Evolutionary conservation across 2,329 filamentous ascomycete species (phyloP).

Genomic region (Penicillium sp.): DNA sequence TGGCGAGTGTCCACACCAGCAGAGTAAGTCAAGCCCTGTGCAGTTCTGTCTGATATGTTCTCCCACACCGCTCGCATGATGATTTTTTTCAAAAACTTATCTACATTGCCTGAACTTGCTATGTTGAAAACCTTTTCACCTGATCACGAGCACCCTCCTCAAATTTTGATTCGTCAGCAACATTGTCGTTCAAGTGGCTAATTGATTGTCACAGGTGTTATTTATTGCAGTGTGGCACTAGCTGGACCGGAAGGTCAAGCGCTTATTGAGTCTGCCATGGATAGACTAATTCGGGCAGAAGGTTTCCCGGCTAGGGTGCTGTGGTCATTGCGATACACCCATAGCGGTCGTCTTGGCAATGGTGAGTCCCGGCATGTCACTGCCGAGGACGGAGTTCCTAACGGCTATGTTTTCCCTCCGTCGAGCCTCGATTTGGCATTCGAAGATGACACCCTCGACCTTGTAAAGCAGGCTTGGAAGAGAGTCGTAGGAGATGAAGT

Average conservation of each 20-base stretch:
- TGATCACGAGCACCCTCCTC: slow-evolving; percentile 59
- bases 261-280: slow-evolving; percentile 40
- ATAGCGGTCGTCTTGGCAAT: slow-evolving; percentile 36
- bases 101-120: slow-evolving; percentile 98
- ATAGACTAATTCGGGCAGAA: slow-evolving; percentile 44
- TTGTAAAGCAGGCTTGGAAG: slow-evolving; percentile 70
- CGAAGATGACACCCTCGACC: slow-evolving; percentile 66
- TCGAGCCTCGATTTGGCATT: slow-evolving; percentile 68
- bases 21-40: slow-evolving; percentile 69
- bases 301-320: slow-evolving; percentile 43
- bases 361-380: slow-evolving; percentile 15
- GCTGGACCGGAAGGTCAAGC: slow-evolving; percentile 39
- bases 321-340: slow-evolving; percentile 57
- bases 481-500: slow-evolving; percentile 56
- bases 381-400: slow-evolving; percentile 36
- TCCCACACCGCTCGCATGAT: slow-evolving; percentile 65
- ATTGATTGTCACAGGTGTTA: slow-evolving; percentile 51
- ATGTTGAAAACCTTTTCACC: slow-evolving; percentile 85
- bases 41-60: slow-evolving; percentile 16
- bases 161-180: slow-evolving; percentile 21
- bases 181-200: slow-evolving; percentile 33
- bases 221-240: slow-evolving; percentile 55
- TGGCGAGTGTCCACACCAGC: slow-evolving; percentile 81
- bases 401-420: slow-evolving; percentile 58
- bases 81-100: slow-evolving; percentile 84